A percentile compares a stretch with the other conserved stretches of the same genome.
phyloP scores from a whole-genome alignment of 73 alveolate species.

The Diophrys appendiculata region DNA sequence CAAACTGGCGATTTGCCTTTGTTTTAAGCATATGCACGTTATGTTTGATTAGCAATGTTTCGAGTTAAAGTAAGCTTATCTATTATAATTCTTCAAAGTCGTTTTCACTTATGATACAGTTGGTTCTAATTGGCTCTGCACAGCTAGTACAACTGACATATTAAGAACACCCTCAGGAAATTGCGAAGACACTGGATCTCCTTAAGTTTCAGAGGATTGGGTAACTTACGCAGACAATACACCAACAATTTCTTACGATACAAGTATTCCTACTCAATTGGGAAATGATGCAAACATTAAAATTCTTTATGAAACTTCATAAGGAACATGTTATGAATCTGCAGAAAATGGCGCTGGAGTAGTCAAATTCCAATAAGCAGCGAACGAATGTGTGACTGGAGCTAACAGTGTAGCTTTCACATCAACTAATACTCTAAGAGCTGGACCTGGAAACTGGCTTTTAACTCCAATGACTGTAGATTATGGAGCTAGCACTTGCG shows the following conservation, averaged over 20 bases:
- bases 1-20: no score
- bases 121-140: not conserved
- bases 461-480: not conserved
- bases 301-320: not conserved
- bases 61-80: not conserved
- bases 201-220: not conserved
- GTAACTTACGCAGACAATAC: not conserved
- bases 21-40: not conserved
- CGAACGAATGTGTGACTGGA: not conserved
- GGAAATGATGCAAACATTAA: not conserved
- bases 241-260: not conserved
- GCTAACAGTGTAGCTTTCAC: not conserved
- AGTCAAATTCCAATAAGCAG: not conserved
- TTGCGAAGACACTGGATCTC: not conserved
- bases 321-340: not conserved
- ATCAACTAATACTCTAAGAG: not conserved
- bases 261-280: not conserved
- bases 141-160: not conserved
- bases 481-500: not conserved
- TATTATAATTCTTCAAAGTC: not conserved
- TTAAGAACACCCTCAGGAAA: not conserved
- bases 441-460: not conserved
- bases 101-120: not conserved
- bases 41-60: not conserved
- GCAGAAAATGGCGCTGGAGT: not conserved